Conservation (phyloP, 768 basidiomycete species). For the Multifurca ochricompacta region DNA sequence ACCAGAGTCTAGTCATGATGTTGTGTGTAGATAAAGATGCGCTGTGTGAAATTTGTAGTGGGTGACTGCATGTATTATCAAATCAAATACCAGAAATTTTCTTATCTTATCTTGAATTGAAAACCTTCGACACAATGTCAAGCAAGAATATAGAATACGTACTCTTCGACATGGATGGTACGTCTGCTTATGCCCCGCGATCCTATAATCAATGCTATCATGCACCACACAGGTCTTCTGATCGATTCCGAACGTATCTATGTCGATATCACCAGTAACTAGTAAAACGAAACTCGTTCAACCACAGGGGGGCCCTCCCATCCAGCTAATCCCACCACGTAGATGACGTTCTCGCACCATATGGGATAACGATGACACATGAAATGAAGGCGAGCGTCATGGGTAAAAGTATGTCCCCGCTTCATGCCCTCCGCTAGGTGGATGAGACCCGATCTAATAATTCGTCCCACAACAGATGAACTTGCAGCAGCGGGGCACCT, state of each 20-base stretch:
- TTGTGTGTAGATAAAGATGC: too few species aligned
- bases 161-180: conserved; percentile 31
- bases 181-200: neutral
- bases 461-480: conserved; percentile 63
- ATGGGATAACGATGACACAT: conserved; percentile 77
- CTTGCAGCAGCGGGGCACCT: conserved; percentile 52
- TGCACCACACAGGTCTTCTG: conserved; percentile 44
- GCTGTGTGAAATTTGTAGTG: too few species aligned
- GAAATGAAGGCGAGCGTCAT: conserved; percentile 79
- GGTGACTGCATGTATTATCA: too few species aligned
- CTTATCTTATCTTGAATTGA: too few species aligned
- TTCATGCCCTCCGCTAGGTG: neutral
- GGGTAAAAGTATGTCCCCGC: conserved; percentile 57
- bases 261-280: conserved; percentile 63
- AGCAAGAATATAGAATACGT: conserved; percentile 21
- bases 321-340: conserved; percentile 10
- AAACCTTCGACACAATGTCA: too few species aligned
- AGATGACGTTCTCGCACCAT: conserved; percentile 64
- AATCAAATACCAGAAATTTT: too few species aligned
- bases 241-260: conserved; percentile 72
- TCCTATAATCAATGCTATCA: neutral
- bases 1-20: too few species aligned
- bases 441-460: too few species aligned
- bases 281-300: conserved; percentile 24
- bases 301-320: neutral